phyloP scores from a whole-genome alignment of 1,284 basidiomycete species.

The Ganoderma meredithae region DNA sequence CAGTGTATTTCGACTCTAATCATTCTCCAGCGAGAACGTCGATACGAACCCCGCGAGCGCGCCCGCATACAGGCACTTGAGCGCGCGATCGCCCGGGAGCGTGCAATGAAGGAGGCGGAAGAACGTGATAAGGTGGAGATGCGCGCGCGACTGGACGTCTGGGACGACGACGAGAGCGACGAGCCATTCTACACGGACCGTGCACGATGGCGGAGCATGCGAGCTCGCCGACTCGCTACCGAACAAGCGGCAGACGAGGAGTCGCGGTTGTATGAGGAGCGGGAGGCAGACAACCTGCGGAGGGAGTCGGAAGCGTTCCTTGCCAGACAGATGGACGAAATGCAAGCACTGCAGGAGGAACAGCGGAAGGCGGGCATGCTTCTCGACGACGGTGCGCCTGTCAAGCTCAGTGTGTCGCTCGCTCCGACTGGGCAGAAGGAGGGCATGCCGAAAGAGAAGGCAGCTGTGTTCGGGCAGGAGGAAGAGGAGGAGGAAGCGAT shows the following conservation, averaged over 20 bases:
- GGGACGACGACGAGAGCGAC: slow-evolving; percentile 92
- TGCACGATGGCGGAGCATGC: slow-evolving; percentile 78
- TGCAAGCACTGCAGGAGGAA: slow-evolving; percentile 86
- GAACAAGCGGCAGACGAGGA: slow-evolving; percentile 87
- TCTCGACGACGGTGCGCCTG: slow-evolving; percentile 89
- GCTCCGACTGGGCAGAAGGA: slow-evolving; percentile 58
- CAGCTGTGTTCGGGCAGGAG: slow-evolving; percentile 76
- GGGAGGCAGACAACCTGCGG: slow-evolving; percentile 83
- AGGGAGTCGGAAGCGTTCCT: slow-evolving; percentile 90
- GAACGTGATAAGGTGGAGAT: slow-evolving; percentile 77
- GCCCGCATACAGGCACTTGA: slow-evolving; percentile 78
- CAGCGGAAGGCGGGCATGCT: slow-evolving; percentile 88
- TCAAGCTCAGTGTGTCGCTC: slow-evolving; percentile 81
- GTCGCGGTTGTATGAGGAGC: slow-evolving; percentile 81
- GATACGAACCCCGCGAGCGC: slow-evolving; percentile 84
- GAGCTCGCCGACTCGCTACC: slow-evolving; percentile 68
- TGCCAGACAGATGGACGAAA: slow-evolving; percentile 89
- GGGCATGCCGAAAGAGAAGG: slow-evolving; percentile 54
- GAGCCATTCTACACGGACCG: slow-evolving; percentile 88
- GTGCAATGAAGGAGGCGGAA: slow-evolving; percentile 76
- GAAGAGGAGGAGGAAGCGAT: slow-evolving; percentile 84
- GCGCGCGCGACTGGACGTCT: slow-evolving; percentile 75
- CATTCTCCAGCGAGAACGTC: slow-evolving; percentile 70
- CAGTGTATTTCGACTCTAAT: slow-evolving; percentile 18
- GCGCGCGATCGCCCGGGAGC: slow-evolving; percentile 75